Percentiles rank a stretch among this genome's conserved stretches.
These are phyloP conservation scores for Termitomyces sp. DNA, from an alignment of 768 basidiomycete genomes.

Conservation along the genomic window DNA sequence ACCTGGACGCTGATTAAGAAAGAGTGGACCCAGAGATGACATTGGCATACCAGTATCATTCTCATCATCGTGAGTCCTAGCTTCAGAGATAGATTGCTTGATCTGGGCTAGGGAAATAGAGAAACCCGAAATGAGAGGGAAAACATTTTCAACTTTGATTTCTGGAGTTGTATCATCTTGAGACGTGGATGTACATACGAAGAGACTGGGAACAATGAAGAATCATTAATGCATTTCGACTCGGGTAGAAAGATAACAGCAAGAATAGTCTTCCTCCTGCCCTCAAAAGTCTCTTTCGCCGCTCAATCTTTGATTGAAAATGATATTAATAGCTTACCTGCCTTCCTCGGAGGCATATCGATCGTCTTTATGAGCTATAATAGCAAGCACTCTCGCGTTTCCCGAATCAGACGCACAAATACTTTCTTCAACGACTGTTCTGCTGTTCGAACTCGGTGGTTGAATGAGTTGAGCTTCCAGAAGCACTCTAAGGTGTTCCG, in stretches of 20 bases:
- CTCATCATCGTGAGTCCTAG: constrained; percentile 17
- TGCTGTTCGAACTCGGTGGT: background rate
- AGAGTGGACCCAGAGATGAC: no score
- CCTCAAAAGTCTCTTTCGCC: background rate
- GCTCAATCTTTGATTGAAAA: background rate
- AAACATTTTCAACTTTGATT: constrained; percentile 44
- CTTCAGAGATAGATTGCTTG: constrained; percentile 34
- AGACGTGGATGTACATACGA: constrained; percentile 41
- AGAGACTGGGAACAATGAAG: constrained; percentile 33
- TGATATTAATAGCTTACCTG: constrained; percentile 1
- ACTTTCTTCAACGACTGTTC: background rate
- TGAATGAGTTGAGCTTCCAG: constrained; percentile 35
- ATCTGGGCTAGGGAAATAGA: constrained; percentile 57
- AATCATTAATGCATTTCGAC: background rate
- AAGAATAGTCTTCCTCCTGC: background rate
- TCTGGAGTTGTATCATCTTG: constrained; percentile 25
- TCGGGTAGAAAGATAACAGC: background rate
- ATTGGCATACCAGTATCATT: background rate
- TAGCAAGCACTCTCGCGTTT: constrained; percentile 40
- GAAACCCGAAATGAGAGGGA: constrained; percentile 57
- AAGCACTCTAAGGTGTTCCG: constrained; percentile 44
- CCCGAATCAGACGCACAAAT: constrained; percentile 16
- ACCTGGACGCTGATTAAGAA: constrained; percentile 31
- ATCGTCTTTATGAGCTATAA: constrained; percentile 41
- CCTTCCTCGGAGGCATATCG: background rate